Evolutionary conservation across 768 basidiomycete species (phyloP).

Genomic region (Macrolepiota dolichaula): DNA sequence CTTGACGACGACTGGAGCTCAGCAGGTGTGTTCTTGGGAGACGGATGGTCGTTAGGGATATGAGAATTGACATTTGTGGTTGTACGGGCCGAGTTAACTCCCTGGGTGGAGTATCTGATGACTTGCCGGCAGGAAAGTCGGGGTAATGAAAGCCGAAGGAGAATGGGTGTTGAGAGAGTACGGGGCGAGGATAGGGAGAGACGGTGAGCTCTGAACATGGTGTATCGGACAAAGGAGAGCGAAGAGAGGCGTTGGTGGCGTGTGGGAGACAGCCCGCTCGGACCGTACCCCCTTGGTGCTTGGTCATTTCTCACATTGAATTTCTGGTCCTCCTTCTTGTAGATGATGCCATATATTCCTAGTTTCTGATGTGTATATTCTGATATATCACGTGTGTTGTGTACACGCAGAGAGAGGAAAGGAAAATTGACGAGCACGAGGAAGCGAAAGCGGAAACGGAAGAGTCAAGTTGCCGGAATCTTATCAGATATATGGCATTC

Average conservation of each 20-base stretch:
- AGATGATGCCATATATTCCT: no score
- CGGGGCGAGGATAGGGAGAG: no score
- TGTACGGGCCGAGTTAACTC: neutral
- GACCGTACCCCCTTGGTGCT: neutral
- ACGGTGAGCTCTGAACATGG: neutral
- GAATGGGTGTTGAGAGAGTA: neutral
- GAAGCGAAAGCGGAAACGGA: no score
- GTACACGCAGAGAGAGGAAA: no score
- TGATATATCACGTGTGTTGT: no score
- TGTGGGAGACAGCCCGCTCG: neutral
- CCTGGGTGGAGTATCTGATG: neutral
- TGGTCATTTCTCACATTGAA: neutral
- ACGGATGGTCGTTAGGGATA: neutral
- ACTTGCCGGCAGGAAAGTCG: neutral
- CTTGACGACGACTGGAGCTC: neutral
- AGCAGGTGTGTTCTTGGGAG: no score
- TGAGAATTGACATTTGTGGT: neutral
- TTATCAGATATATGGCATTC: no score
- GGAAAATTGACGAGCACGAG: no score
- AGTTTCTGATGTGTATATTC: no score
- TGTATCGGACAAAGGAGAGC: neutral
- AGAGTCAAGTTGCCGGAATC: no score
- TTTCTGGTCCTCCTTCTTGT: no score
- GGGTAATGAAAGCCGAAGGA: neutral
- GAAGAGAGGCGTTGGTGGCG: neutral